Base-by-base conservation (phyloP, 495 filamentous ascomycete genomes). In the Halenospora varia region DNA sequence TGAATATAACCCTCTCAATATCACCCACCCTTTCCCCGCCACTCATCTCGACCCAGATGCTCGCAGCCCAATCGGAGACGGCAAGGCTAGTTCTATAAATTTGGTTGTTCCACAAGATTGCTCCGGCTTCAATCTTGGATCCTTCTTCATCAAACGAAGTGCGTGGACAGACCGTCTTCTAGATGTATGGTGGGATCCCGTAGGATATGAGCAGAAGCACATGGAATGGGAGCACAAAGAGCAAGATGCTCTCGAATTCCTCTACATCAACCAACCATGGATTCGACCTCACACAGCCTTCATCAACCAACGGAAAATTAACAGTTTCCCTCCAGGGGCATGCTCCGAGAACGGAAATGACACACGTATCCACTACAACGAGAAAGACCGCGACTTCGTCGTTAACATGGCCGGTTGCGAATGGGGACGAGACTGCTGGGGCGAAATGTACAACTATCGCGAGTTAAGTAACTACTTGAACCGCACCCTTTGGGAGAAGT, bases 181-280 rank as follows among this genome's bases (percentile, higher is more conserved):
- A 23, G 94, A 99, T 69, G 82, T 96, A 55, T 99, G 93, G 94
- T 99, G 95, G 95, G 94, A 99, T 65, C 94, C 94, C 0, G 91
- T 97, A 39, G 85, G 88, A 55, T 99, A 99, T 71, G 94, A 99
- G 73, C 95, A 97, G 74, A 93, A 90, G 71, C 94, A 99, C 66
- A 97, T 97, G 93, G 82, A 96, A 58, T 99, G 94, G 94, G 91
- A 94, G 66, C 95, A 97, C 75, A 97, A 97, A 66, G 94, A 99
- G 66, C 94, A 99, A 69, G 90, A 97, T 68, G 88, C 94, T 13
- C 71, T 99, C 42, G 92, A 97, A 70, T 89, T 95, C 70, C 79
- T 99, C 44, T 99, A 97, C 71, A 82, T 76, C 26, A 86, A 85
- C 61, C 94, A 97, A 66, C 89, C 94, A 1, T 97, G 94, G 95